Evolutionary conservation across 2,329 filamentous ascomycete species (phyloP), one percentile per base, ranked within the genome.

Genomic region (Coniochaeta prunicola): DNA sequence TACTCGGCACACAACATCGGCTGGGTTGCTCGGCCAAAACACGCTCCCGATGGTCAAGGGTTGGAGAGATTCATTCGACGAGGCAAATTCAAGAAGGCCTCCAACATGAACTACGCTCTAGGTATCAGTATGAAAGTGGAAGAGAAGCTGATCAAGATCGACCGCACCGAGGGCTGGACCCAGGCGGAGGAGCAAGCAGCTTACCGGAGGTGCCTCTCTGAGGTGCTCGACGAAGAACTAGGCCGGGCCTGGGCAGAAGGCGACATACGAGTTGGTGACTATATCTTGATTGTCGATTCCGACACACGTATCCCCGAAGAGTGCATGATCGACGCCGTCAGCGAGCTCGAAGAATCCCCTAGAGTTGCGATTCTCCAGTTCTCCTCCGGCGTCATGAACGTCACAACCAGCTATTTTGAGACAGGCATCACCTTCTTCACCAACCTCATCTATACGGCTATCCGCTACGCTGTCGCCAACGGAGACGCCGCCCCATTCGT

Each of bases 351-450:
- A 61, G 76, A 82, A 60, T 86, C 80, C 10, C 87, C 86, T 0
- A 82, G 89, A 65, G 85, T 89, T 0, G 87, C 81, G 31, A 89
- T 90, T 66, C 77, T 90, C 59, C 87, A 90, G 68, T 88, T 88
- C 72, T 81, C 82, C 0, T 88, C 87, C 6, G 86, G 87, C 28
- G 88, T 91, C 60, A 91, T 91, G 88, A 85, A 91, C 63, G 86
- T 91, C 19, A 82, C 85, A 1, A 75, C 83, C 66, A 85, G 80
- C 60, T 89, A 85, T 72, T 92, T 92, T 66, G 89, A 92, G 71
- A 88, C 88, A 64, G 86, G 74, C 17, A 88, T 90, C 66, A 89
- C 88, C 1, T 92, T 88, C 75, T 91, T 92, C 74, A 92, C 89
- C 45, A 86, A 91, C 67, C 80, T 92, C 57, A 84, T 92, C 65